A percentile compares a stretch with the other conserved stretches of the same genome.
These are phyloP conservation scores for Lactarius trivialis DNA, from an alignment of 768 basidiomycete species.

Conservation along the genomic window DNA sequence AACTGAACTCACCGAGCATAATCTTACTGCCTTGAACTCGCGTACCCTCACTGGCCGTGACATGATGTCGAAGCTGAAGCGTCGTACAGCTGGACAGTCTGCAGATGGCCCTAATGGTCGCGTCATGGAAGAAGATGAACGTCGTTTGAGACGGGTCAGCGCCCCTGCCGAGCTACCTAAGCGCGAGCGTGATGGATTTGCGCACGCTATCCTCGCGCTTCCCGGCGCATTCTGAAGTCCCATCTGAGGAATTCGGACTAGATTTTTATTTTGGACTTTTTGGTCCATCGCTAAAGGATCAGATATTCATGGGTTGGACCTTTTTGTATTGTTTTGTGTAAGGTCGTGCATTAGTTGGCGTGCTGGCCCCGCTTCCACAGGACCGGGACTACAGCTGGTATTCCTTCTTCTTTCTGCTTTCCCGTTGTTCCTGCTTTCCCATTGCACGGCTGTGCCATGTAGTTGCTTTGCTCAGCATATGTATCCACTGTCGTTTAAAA, in stretches of 20 bases:
- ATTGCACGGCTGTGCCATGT: conserved; percentile 6
- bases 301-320: not conserved
- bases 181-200: conserved; percentile 47
- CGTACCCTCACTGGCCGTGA: conserved; percentile 52
- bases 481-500: not conserved
- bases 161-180: conserved; percentile 56
- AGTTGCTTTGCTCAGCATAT: conserved; percentile 6
- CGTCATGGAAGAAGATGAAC: conserved; percentile 35
- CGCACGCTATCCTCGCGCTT: conserved; percentile 50
- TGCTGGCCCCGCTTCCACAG: not conserved
- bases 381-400: not conserved
- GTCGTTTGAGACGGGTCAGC: conserved; percentile 42
- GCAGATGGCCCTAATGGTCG: conserved; percentile 22
- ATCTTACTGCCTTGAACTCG: conserved; percentile 42
- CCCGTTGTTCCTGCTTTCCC: not conserved
- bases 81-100: conserved; percentile 37
- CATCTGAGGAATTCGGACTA: not conserved
- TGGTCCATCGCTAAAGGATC: not conserved
- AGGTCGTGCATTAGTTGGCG: not conserved
- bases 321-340: not conserved
- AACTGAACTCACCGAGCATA: conserved; percentile 45
- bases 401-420: not conserved
- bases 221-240: conserved; percentile 52
- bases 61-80: conserved; percentile 60
- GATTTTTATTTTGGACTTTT: not conserved